Percentiles rank a stretch among this genome's conserved stretches.
Evolutionary conservation across 2,329 filamentous ascomycete species (phyloP).

Genomic region (Aspergillus sclerotialis): DNA sequence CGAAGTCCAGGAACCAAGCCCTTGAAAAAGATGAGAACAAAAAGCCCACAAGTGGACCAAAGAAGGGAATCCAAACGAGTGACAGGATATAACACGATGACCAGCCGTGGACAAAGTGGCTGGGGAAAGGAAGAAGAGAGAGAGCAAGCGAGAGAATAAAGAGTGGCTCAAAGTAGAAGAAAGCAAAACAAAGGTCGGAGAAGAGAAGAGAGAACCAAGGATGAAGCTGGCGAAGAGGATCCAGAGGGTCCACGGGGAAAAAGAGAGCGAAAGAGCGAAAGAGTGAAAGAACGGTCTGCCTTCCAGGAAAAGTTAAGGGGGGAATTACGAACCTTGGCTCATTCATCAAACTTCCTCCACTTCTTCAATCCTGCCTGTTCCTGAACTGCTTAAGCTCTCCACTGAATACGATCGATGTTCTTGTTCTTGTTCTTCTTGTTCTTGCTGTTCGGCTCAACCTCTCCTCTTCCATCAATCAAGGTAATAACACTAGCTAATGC

Average conservation of each 20-base stretch:
- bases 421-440: too few species aligned
- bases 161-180: background rate
- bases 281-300: constrained; percentile 4
- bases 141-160: constrained; percentile 3
- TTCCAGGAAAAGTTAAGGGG: constrained; percentile 1
- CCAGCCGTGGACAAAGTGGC: constrained; percentile 8
- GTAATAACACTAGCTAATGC: too few species aligned
- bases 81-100: constrained; percentile 5
- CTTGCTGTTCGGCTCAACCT: too few species aligned
- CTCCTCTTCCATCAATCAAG: too few species aligned
- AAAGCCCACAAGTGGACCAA: too few species aligned
- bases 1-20: too few species aligned
- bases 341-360: too few species aligned
- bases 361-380: too few species aligned
- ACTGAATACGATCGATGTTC: too few species aligned
- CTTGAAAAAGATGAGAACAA: background rate
- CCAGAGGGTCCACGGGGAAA: background rate
- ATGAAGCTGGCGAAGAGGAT: constrained; percentile 2
- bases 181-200: constrained; percentile 2
- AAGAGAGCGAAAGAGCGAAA: constrained; percentile 7
- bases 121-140: constrained; percentile 2
- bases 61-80: background rate
- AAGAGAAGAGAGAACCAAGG: constrained; percentile 5
- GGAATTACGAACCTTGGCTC: background rate
- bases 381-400: too few species aligned